A percentile compares a stretch with the other conserved stretches of the same genome.
Evolutionary conservation across 257 asterid species (phyloP).

Genomic region (Paraleonurus japonicus): DNA sequence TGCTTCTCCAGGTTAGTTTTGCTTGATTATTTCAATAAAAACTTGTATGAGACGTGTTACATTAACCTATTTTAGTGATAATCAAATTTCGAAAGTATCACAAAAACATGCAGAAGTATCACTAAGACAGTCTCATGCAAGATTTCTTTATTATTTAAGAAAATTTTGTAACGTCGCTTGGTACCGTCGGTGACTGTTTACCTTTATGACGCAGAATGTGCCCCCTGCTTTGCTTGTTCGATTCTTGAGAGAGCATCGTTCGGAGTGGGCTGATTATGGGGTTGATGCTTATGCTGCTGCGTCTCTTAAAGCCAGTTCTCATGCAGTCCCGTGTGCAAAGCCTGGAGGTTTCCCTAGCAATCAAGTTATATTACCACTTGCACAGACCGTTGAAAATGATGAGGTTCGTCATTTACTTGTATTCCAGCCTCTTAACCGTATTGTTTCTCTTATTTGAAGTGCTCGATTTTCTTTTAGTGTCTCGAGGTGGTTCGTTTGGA

Average conservation of each 20-base stretch:
- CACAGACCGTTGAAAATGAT: slow-evolving; percentile 80
- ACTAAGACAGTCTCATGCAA: too few species aligned
- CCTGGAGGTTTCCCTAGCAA: slow-evolving; percentile 68
- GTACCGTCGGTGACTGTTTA: not conserved
- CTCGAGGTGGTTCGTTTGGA: slow-evolving; percentile 90
- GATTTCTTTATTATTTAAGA: too few species aligned
- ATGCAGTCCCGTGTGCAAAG: slow-evolving; percentile 67
- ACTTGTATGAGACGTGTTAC: too few species aligned
- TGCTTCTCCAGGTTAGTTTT: slow-evolving; percentile 71
- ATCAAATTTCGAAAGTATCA: too few species aligned
- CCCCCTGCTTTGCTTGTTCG: slow-evolving; percentile 83
- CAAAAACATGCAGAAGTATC: too few species aligned
- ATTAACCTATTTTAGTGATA: too few species aligned
- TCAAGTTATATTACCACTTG: slow-evolving; percentile 79
- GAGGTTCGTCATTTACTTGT: slow-evolving; percentile 46
- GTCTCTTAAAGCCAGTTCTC: slow-evolving; percentile 65
- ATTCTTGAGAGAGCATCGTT: slow-evolving; percentile 86
- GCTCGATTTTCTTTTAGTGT: slow-evolving; percentile 37
- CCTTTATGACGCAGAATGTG: slow-evolving; percentile 51
- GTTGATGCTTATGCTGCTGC: slow-evolving; percentile 82
- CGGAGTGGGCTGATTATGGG: slow-evolving; percentile 91
- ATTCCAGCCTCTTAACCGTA: not conserved
- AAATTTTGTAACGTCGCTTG: not conserved
- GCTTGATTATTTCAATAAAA: not conserved
- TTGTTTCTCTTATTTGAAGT: not conserved